Base-by-base conservation (phyloP, 164 flowering plant genomes). In the Aristolochia contorta region DNA sequence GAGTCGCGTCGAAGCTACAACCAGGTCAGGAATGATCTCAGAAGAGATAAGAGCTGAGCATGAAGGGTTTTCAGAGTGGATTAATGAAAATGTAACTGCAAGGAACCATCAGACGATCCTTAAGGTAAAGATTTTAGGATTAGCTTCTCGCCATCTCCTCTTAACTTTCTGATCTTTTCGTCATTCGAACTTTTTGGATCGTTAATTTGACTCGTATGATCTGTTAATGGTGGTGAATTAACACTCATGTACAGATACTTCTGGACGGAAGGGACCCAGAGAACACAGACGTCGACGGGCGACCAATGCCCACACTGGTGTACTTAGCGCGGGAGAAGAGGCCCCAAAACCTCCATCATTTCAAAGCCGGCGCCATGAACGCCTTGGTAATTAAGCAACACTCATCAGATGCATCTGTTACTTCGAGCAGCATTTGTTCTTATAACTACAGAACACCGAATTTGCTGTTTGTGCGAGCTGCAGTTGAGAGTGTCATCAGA, bases 31-130 rank as follows among this genome's bases (percentile, higher is more conserved):
- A 21, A 58, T 70, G 45, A 47, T 87, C n/a, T 63, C 89, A 7
- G 70, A 80, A 64, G 82, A 77, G 41, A 50, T 69, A 22, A 68
- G 61, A 9, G 50, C 51, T 18, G 45, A 66, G 41, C 81, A 85
- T 49, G 65, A 57, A 58, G 80, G 80, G 53, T 87, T 87, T 66
- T 66, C 79, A 6, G 72, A 77, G 27, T 85, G 95, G 91, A 71
- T n/a, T n/a, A n/a, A 70, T 63, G 61, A 79, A 0, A 71, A 33
- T 50, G 58, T 69, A 8, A 71, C 91, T 41, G 54, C 55, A 7
- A 69, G 65, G 12, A 79, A 87, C 66, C 96, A 87, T 63, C 87
- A 76, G 57, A 67, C 96, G 55, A 77, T 85, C 56, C 74, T 87
- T 58, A 23, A 37, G 43, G 43, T 37, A 37, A 37, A 37, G 30